phyloP scores from a whole-genome alignment of 805 yeast genomes.

The Nakazawaea wickerhamii region DNA sequence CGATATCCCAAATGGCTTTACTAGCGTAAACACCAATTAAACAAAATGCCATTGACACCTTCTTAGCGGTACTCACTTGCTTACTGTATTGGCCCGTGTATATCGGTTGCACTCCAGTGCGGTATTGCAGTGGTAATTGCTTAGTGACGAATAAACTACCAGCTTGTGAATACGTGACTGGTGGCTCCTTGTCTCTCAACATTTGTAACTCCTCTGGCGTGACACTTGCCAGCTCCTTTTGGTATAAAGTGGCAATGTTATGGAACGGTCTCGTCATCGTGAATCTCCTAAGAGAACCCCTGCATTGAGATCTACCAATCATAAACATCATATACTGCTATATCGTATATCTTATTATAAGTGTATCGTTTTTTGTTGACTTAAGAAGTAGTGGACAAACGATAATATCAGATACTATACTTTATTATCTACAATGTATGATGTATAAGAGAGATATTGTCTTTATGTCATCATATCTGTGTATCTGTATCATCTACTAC shows the following conservation, averaged over 20 bases:
- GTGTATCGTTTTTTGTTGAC: no score
- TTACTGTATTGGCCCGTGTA: constrained; percentile 60
- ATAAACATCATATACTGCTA: no score
- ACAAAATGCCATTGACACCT: constrained; percentile 58
- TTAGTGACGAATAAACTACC: constrained; percentile 24
- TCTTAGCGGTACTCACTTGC: constrained; percentile 56
- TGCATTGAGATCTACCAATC: no score
- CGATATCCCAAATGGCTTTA: constrained; percentile 50
- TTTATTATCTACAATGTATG: no score
- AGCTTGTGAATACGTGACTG: constrained; percentile 23
- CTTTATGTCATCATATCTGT: background rate
- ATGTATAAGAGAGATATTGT: background rate
- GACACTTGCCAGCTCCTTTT: constrained; percentile 10
- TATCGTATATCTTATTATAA: no score
- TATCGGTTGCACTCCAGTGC: constrained; percentile 56
- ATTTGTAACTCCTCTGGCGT: constrained; percentile 6
- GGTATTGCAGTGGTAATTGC: constrained; percentile 42
- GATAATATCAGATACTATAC: no score
- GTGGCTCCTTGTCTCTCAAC: constrained; percentile 5
- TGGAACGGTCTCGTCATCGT: no score
- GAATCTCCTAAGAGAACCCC: no score
- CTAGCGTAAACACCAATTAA: constrained; percentile 57
- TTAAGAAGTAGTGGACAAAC: no score
- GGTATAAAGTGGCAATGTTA: constrained; percentile 10
- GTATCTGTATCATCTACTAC: background rate